Percentiles rank a stretch among this genome's conserved stretches.
Evolutionary conservation across 2,329 filamentous ascomycete species (phyloP).

Genomic region (Colletotrichum scovillei): DNA sequence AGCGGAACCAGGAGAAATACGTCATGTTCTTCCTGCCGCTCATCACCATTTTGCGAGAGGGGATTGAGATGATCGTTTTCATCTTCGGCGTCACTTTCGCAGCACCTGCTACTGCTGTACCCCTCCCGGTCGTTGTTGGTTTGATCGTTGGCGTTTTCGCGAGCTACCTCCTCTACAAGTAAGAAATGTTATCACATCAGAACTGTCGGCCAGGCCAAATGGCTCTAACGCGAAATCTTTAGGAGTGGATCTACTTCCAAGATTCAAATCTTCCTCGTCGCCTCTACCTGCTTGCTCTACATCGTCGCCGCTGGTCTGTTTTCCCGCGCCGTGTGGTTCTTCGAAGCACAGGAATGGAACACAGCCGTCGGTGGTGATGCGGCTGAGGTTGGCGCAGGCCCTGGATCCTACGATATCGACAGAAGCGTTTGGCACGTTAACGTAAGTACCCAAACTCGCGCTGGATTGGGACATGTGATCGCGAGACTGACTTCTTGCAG

Average conservation of each 20-base stretch:
- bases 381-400: conserved; percentile 62
- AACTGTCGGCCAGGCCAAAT: too few relatives aligned
- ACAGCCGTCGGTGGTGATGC: conserved; percentile 67
- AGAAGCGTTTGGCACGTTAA: conserved; percentile 87
- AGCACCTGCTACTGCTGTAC: conserved; percentile 79
- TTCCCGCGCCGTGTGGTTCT: background rate
- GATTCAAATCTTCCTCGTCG: conserved; percentile 80
- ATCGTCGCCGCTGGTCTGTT: conserved; percentile 77
- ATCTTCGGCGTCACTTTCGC: conserved; percentile 85
- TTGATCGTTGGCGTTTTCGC: conserved; percentile 73
- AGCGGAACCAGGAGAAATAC: conserved; percentile 79
- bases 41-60: conserved; percentile 87
- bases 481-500: conserved; percentile 48
- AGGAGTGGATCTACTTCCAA: conserved; percentile 54
- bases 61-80: conserved; percentile 87
- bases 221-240: too few relatives aligned
- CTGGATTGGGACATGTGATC: conserved; percentile 32
- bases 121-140: conserved; percentile 80
- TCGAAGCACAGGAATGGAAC: conserved; percentile 59
- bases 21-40: conserved; percentile 89
- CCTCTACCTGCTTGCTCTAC: conserved; percentile 85
- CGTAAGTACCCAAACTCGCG: conserved; percentile 53
- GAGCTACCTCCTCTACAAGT: conserved; percentile 84
- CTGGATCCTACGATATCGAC: conserved; percentile 82
- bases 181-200: conserved; percentile 45